These are phyloP conservation scores for Mercurialis annua DNA, from an alignment of 345 rosid species.

Conservation along the genomic window DNA sequence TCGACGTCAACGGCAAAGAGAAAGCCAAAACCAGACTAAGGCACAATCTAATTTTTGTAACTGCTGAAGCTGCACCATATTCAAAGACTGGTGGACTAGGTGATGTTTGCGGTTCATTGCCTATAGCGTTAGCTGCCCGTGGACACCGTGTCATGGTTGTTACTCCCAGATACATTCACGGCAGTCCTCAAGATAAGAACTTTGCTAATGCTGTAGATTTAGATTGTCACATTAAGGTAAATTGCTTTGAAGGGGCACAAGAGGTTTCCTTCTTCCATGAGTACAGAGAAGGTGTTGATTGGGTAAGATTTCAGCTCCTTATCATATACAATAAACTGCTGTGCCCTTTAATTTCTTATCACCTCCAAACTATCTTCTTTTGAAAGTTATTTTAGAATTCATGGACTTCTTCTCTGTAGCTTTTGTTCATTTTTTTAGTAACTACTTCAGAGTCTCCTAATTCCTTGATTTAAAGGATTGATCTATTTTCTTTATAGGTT, in stretches of 20 bases:
- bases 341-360: background rate
- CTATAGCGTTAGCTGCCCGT: conserved; percentile 62
- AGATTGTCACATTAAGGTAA: conserved; percentile 40
- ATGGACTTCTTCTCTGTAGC: background rate
- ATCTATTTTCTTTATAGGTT: conserved; percentile 42
- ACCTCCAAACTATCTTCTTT: background rate
- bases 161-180: conserved; percentile 72
- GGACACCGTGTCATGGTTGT: conserved; percentile 97
- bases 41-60: conserved; percentile 66
- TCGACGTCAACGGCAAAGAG: conserved; percentile 29
- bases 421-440: conserved; percentile 9
- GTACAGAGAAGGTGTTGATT: conserved; percentile 84
- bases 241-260: conserved; percentile 77
- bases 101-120: conserved; percentile 97
- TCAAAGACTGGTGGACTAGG: conserved; percentile 96
- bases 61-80: conserved; percentile 94
- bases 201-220: conserved; percentile 47
- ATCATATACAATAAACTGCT: background rate
- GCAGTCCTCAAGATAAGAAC: conserved; percentile 52
- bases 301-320: conserved; percentile 50
- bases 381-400: background rate
- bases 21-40: conserved; percentile 30
- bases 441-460: background rate
- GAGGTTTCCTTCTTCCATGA: conserved; percentile 84
- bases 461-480: conserved; percentile 4